Base-by-base conservation (phyloP, 108 stramenopile genomes). In the Epithemia pelagica region DNA sequence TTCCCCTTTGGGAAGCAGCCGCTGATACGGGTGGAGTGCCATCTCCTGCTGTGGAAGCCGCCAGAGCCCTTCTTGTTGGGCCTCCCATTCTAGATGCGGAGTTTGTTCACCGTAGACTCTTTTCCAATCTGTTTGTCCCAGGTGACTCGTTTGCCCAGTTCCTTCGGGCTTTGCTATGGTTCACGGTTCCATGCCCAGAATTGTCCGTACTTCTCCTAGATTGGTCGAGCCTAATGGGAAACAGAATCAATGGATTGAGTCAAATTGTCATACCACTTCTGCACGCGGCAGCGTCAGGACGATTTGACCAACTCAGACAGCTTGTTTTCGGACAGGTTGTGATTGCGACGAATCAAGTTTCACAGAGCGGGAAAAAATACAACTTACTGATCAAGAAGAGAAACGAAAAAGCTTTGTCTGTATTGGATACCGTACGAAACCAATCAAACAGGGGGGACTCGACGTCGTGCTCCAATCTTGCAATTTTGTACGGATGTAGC, bases 41-140 rank as follows among this genome's bases (percentile, higher is more conserved):
- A n/a, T 68, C 85, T 15, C 66, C 80, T 25, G 84, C 74, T 0
- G 72, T 80, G 5, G 84, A 84, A 77, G 70, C 83, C 1, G 74
- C 82, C 27, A 66, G 74, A 0, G 81, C 86, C n/a, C 70, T 91
- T 26, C 64, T 87, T 18, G 72, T 75, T 31, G 82, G 82, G 15
- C 82, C 86, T 18, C 71, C 79, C 23, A 74, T 81, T 2, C 74
- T 79, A 18, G 61, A 79, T n/a, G 64, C 71, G 5, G 19, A 62
- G 2, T 26, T 8, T 54, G 20, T 28, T 23, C 66, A 69, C 29
- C 79, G 83, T 27, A 79, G 87, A 21, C 71, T 91, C n/a, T 91
- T 91, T 72, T 78, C 87, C 59, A 88, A 88, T 64, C 59, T 91
- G 7, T 88, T 88, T 64, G 46, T 91, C 8, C 86, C 87, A 0